These are phyloP conservation scores for Fagopyrum tataricum DNA, from an alignment of 148 eudicot species.

Conservation along the genomic window DNA sequence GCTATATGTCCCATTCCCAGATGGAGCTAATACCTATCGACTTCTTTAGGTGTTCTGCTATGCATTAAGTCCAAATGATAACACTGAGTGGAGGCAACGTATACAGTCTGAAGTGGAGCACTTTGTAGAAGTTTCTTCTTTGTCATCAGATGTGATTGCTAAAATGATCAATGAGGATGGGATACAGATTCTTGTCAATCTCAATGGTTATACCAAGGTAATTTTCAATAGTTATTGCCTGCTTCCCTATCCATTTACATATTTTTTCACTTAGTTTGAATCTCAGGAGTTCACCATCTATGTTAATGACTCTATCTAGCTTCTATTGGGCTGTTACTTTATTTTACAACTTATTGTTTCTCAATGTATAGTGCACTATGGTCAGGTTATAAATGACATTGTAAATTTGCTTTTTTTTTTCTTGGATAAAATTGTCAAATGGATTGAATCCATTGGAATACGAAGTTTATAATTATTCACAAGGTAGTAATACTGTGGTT, in stretches of 20 bases:
- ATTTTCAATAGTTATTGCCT: background rate
- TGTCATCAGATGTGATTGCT: slow-evolving; percentile 82
- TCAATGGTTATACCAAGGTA: slow-evolving; percentile 97
- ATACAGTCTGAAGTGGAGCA: slow-evolving; percentile 86
- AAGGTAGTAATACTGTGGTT: background rate
- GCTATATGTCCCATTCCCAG: background rate
- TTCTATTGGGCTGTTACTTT: background rate
- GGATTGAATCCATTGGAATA: background rate
- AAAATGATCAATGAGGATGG: slow-evolving; percentile 76
- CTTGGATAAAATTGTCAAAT: background rate
- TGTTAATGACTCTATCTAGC: background rate
- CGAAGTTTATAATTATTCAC: background rate
- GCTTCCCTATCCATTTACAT: background rate
- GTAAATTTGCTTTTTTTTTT: background rate
- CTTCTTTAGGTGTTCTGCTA: slow-evolving; percentile 74
- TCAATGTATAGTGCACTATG: background rate
- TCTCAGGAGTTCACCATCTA: background rate
- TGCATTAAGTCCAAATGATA: slow-evolving; percentile 88
- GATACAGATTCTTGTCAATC: slow-evolving; percentile 86
- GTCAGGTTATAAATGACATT: background rate
- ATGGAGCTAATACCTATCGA: background rate
- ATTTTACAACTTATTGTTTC: background rate
- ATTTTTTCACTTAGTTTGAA: background rate
- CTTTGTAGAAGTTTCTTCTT: slow-evolving; percentile 76
- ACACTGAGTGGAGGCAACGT: slow-evolving; percentile 84